A percentile compares a stretch with the other conserved stretches of the same genome.
Conservation (phyloP, 2,329 filamentous ascomycete genomes). For the Cordyceps tenuipes region DNA sequence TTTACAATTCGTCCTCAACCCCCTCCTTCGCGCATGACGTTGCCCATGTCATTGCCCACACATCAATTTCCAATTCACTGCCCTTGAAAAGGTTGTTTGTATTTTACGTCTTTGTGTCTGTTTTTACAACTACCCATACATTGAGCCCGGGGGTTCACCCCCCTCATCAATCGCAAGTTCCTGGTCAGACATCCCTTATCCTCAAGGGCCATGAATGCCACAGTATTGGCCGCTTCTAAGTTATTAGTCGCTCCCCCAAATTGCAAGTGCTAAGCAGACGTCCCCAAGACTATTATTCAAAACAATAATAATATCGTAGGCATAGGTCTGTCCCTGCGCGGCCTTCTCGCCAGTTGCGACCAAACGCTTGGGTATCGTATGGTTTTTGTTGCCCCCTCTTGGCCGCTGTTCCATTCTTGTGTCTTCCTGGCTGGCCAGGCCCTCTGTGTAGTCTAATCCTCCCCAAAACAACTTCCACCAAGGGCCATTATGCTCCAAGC, state of each 20-base stretch:
- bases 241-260: conserved; percentile 1
- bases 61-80: no score
- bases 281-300: neutral
- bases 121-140: conserved; percentile 15
- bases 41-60: no score
- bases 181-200: conserved; percentile 2
- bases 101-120: conserved; percentile 12
- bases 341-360: conserved; percentile 1
- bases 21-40: no score
- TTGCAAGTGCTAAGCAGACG: neutral
- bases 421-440: conserved; percentile 22
- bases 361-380: conserved; percentile 13
- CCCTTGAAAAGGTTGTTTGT: conserved; percentile 8
- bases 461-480: conserved; percentile 10
- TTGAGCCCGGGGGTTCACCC: conserved; percentile 1
- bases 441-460: conserved; percentile 22
- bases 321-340: neutral
- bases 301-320: conserved; percentile 1
- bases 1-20: neutral
- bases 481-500: conserved; percentile 14
- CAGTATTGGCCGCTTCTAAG: conserved; percentile 6
- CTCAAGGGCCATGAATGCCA: conserved; percentile 5
- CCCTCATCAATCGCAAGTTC: conserved; percentile 2
- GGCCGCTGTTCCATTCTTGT: conserved; percentile 26
- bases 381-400: conserved; percentile 11